Conservation (phyloP, 192 early-diverging fungal genomes). For the Rhizoclosmatium sp. region DNA sequence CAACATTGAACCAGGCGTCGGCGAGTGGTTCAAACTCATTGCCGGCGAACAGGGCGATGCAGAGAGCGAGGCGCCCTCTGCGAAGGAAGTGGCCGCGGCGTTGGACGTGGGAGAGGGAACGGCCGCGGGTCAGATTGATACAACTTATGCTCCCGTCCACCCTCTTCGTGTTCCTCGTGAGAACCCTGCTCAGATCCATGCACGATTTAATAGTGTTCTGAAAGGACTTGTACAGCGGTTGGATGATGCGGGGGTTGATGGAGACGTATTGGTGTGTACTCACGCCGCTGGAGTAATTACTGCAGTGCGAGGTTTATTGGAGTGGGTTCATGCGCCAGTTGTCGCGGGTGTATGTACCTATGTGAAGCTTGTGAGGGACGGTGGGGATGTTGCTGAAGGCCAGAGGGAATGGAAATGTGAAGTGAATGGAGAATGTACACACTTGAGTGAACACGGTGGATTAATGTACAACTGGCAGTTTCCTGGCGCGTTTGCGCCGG, state of each 20-base stretch:
- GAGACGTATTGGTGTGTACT: conserved; percentile 37
- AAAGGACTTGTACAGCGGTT: conserved; percentile 2
- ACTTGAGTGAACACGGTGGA: not conserved
- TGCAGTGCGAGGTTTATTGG: conserved; percentile 26
- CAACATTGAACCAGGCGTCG: conserved; percentile 40
- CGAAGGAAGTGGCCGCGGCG: not conserved
- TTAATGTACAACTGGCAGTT: not conserved
- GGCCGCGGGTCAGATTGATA: not conserved
- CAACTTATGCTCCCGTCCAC: not conserved
- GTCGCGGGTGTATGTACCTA: conserved; percentile 36
- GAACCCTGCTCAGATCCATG: conserved; percentile 37
- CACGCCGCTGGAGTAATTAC: conserved; percentile 41
- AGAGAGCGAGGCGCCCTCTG: not conserved
- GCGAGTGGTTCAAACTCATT: conserved; percentile 40
- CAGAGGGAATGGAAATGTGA: not conserved
- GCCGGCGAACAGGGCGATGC: not conserved
- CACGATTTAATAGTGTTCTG: conserved; percentile 5
- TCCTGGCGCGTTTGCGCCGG: not conserved
- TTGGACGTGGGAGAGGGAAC: not conserved
- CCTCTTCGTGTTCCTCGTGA: conserved; percentile 19
- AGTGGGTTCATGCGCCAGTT: not conserved
- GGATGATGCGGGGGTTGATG: not conserved
- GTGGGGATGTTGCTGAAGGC: not conserved
- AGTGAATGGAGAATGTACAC: too few relatives aligned
- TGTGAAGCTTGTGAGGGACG: not conserved